Evolutionary conservation across 371 early-diverging fungal genomes (phyloP), one percentile per base, ranked within the genome.

Genomic region (Mucor circinelloides): DNA sequence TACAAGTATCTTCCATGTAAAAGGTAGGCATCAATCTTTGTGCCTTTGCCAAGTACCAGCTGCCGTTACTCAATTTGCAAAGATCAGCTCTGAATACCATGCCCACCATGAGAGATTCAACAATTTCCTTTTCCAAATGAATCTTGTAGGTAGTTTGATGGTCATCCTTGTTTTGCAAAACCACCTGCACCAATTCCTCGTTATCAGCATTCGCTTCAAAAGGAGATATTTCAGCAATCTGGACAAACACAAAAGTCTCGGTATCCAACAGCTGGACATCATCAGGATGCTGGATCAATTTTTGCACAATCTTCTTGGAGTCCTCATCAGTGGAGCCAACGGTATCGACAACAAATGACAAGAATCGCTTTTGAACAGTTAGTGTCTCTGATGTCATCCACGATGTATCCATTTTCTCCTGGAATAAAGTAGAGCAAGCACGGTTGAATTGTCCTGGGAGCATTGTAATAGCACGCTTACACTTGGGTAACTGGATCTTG

Each of bases 361-460:
- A 68, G 30, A 75, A 67, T 25, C 69, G 56, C n/a, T 72, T 69
- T 28, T 67, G 68, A 1, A 67, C 66, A 46, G 71, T 75, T 50
- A 66, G 46, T 3, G 64, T 66, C 0, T 70, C 61, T n/a, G 58
- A 59, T 0, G 57, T 65, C 64, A 72, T 64, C 79, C 77, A 76
- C n/a, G 77, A 74, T 3, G 60, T 64, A 27, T 76, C 76, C 28
- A 73, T 55, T 2, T 70, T 66, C 17, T 74, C 70, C n/a, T 84
- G 83, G 54, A 79, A 85, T 9, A 83, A n/a, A 1, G 76, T 23
- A 17, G 70, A 61, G 57, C 88, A 88, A 2, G 87, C 85, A 40
- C 67, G 77, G 58, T 85, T 85, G 55, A 79, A 86, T 6, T 69
- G 66, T 17, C 87, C 80, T 19, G 87, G 87, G 15, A 80, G 28